Base-by-base conservation (phyloP, 371 early-diverging fungal genomes). In the Thermomucor indicae-seudaticae region DNA sequence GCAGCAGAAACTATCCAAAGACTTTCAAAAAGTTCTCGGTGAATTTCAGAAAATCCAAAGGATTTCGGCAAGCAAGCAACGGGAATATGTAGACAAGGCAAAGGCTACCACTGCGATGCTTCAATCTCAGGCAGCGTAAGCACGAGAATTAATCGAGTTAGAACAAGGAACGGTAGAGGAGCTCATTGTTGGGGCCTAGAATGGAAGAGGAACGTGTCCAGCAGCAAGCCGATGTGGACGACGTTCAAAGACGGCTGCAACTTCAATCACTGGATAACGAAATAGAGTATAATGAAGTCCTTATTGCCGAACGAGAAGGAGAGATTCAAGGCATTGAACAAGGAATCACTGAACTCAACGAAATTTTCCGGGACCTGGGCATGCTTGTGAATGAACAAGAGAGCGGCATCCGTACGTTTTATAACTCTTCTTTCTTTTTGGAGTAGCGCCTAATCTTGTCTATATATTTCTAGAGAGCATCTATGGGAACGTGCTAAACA, bases 371-470 rank as follows among this genome's bases (percentile, higher is more conserved):
- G 53, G 96, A 97, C 68, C 66, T 98, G 39, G 96, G 96, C 10
- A 93, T 93, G 38, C 77, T 98, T 51, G 97, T 98, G 12, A 86
- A 90, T 43, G 96, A 97, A 60, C 98, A 98, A 79, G 91, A 92
- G 57, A 83, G 86, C 49, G 80, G 94, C 60, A 78, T 97, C 31
- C 90, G 94, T 93, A 81, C 59, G 76, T 65, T 23, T 8, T 47
- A 0, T 47, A 23, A 10, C 22, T 29, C 7, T 27, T 7, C 28
- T 20, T 22, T 25, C 10, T 32, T 39, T 22, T 12, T 6, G 7
- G 27, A 1, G 25, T 19, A 22, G 23, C 25, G 17, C 2, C 17
- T 14, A 17, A 37, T 44, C 14, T 7, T 35, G 10, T 52, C 30
- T 23, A 32, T 19, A 23, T 41, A n/a, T 14, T 27, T 42, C 28